These are phyloP conservation scores for Ogataea hybrid DNA, from an alignment of 1,139 yeast genomes.

Conservation along the genomic window DNA sequence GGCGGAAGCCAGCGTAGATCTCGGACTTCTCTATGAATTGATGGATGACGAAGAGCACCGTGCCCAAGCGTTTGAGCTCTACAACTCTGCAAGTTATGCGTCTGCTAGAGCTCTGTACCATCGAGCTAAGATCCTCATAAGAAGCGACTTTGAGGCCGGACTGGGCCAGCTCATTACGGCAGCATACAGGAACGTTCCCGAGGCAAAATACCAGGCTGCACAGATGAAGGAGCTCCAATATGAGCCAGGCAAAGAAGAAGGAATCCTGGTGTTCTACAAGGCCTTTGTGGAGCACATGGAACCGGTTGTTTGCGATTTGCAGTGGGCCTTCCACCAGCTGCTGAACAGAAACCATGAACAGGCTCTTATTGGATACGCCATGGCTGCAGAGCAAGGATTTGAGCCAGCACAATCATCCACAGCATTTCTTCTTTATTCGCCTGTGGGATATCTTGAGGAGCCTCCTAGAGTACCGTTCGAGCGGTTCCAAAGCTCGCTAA, in stretches of 20 bases:
- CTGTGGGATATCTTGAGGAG: conserved; percentile 44
- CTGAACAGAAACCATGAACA: conserved; percentile 55
- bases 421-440: conserved; percentile 71
- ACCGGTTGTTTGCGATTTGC: conserved; percentile 48
- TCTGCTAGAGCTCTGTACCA: no score
- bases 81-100: no score
- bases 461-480: conserved; percentile 35
- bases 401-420: conserved; percentile 76
- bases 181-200: no score
- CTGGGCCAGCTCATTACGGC: no score
- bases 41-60: no score
- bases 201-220: no score
- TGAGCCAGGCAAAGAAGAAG: neutral
- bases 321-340: conserved; percentile 64
- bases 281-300: conserved; percentile 56
- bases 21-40: no score
- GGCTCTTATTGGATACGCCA: conserved; percentile 72
- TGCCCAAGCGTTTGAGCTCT: no score
- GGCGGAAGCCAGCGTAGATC: no score
- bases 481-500: conserved; percentile 54
- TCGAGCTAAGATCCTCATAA: no score
- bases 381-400: conserved; percentile 89
- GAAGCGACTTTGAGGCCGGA: no score
- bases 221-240: neutral
- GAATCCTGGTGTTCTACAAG: conserved; percentile 45